These are phyloP conservation scores for Rhizophora mangle DNA, from an alignment of 345 rosid genomes.

Conservation along the genomic window DNA sequence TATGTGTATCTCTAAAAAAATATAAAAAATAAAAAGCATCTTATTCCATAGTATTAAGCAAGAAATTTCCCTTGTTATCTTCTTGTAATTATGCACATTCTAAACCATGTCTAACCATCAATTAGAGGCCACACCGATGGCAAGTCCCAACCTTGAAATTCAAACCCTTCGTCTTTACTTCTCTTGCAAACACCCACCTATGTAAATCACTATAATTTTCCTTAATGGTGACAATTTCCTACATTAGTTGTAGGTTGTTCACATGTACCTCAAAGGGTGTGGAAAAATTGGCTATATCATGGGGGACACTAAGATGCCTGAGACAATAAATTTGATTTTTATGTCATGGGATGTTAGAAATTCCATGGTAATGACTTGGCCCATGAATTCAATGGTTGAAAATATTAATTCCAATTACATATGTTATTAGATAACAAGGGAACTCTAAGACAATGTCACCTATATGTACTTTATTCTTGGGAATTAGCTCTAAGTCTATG, in stretches of 20 bases:
- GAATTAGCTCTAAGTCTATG: constrained; percentile 6
- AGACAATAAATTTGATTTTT: not conserved
- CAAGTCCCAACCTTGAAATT: no score
- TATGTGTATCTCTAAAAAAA: no score
- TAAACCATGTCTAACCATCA: no score
- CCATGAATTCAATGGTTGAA: constrained; percentile 6
- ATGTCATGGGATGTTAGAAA: constrained; percentile 8
- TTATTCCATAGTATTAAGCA: no score
- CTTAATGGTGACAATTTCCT: not conserved
- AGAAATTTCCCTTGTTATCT: no score
- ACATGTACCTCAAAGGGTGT: not conserved
- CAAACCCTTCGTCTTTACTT: no score
- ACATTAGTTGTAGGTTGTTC: not conserved
- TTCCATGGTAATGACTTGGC: constrained; percentile 19
- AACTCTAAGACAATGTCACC: constrained; percentile 11
- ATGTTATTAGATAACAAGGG: constrained; percentile 3
- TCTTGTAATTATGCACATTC: no score
- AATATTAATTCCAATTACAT: constrained; percentile 9
- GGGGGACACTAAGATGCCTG: not conserved
- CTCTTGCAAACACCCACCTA: no score
- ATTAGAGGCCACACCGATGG: no score
- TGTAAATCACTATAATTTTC: not conserved
- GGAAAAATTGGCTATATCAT: constrained; percentile 1
- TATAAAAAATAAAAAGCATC: no score
- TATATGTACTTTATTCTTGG: constrained; percentile 2